A percentile compares a stretch with the other conserved stretches of the same genome.
phyloP scores from a whole-genome alignment of 208 protist species.

The Polymyxa betae region DNA sequence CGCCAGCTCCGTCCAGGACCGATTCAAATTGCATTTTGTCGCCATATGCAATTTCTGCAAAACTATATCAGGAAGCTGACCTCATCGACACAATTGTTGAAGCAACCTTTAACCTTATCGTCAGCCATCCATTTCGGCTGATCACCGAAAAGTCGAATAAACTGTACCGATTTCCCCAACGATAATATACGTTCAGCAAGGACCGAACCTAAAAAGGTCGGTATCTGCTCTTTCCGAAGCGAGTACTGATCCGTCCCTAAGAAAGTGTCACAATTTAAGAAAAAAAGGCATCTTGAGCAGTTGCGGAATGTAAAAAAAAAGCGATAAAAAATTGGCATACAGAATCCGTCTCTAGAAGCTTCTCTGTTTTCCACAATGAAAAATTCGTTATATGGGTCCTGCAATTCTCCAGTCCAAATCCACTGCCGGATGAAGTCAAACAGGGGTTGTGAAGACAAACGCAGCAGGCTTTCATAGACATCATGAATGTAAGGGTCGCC shows the following conservation, averaged over 20 bases:
- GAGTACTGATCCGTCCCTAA: not conserved
- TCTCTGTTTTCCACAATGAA: slow-evolving; percentile 29
- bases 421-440: not conserved
- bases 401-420: not conserved
- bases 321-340: not conserved
- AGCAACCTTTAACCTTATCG: not conserved
- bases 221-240: not conserved
- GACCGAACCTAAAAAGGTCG: not conserved
- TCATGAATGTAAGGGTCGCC: not conserved
- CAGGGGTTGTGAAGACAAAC: not conserved
- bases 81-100: not conserved
- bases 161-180: not conserved
- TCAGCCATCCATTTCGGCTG: not conserved
- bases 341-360: not conserved
- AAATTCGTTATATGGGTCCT: slow-evolving; percentile 44
- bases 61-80: not conserved
- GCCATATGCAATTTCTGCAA: slow-evolving; percentile 4
- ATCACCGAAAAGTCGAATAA: not conserved
- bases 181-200: not conserved
- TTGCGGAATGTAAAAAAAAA: too few species aligned
- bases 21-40: not conserved
- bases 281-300: too few species aligned
- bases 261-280: too few species aligned
- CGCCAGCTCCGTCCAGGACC: not conserved
- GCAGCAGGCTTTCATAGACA: not conserved